phyloP scores from a whole-genome alignment of 805 yeast genomes.

The Schwanniomyces vanrijiae region DNA sequence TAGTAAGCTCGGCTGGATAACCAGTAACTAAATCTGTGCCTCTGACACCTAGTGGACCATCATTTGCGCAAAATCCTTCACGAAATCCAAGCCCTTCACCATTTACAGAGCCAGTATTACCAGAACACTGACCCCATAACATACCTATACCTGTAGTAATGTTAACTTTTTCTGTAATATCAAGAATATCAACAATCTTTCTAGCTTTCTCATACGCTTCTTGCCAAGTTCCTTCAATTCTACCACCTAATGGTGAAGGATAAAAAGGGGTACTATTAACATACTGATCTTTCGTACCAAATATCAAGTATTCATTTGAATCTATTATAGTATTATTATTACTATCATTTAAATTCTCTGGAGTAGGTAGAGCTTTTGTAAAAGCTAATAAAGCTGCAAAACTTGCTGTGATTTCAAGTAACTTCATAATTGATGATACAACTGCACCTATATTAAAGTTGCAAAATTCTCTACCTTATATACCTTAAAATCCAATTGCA shows the following conservation, averaged over 20 bases:
- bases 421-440: neutral
- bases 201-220: slow-evolving; percentile 57
- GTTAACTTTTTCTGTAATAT: slow-evolving; percentile 59
- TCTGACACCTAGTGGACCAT: slow-evolving; percentile 63
- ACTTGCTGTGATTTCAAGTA: neutral
- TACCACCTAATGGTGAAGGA: slow-evolving; percentile 41
- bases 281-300: slow-evolving; percentile 3
- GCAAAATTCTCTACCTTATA: too few species aligned
- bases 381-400: neutral
- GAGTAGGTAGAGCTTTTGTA: neutral
- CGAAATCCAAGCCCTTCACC: slow-evolving; percentile 48
- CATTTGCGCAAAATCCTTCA: slow-evolving; percentile 53
- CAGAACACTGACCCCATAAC: slow-evolving; percentile 62
- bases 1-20: slow-evolving; percentile 59
- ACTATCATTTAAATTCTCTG: neutral
- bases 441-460: too few species aligned
- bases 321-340: neutral
- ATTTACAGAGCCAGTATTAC: slow-evolving; percentile 60
- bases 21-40: slow-evolving; percentile 55
- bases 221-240: slow-evolving; percentile 54
- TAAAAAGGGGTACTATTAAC: slow-evolving; percentile 2
- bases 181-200: slow-evolving; percentile 54
- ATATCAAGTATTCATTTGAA: neutral
- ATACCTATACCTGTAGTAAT: slow-evolving; percentile 65
- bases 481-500: too few species aligned